Evolutionary conservation across 2,329 filamentous ascomycete species (phyloP), one percentile per base, ranked within the genome.

Genomic region (Alternaria sp.): DNA sequence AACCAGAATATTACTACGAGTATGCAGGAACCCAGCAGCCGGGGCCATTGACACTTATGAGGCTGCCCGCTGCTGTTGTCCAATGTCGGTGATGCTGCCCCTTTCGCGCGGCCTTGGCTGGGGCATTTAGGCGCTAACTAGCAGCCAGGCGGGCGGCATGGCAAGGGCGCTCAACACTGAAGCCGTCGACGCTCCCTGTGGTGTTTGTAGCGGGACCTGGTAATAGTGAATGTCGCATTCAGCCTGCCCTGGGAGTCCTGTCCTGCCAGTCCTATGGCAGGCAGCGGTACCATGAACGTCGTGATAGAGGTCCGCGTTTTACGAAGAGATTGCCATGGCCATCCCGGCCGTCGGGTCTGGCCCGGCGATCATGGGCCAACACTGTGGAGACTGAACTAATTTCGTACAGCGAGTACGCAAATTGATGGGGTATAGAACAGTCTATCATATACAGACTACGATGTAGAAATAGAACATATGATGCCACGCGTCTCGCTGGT

Each of bases 51-150:
- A 65, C 47, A 59, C 63, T 66, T 67, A 67, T 69, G 62, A 63
- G 61, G 60, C 59, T 52, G 21, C 36, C 19, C 30, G 49, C 28
- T 61, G 58, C 47, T 56, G 26, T 58, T 49, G 56, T 49, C 66
- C 70, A 70, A 72, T 71, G 68, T 73, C 68, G 68, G 71, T 69
- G 61, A 67, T 69, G 69, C 62, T 55, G 57, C 71, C 72, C 74
- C 72, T 74, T 73, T 73, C 66, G 63, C 64, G 19, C 32, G 44
- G 19, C 59, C 55, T 68, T 72, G 71, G 70, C 67, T 70, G 50
- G 57, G 66, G 64, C 28, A 52, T 52, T 55, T 19, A 53, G 67
- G 71, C 70, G 71, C 71, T 74, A 73, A 65, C 68, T 67, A 19
- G 23, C 40, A 46, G 63, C 51, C 40, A 30, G 32, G 26, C 54